Conservation (phyloP, 768 basidiomycete genomes). For the Lyophyllum semitale region DNA sequence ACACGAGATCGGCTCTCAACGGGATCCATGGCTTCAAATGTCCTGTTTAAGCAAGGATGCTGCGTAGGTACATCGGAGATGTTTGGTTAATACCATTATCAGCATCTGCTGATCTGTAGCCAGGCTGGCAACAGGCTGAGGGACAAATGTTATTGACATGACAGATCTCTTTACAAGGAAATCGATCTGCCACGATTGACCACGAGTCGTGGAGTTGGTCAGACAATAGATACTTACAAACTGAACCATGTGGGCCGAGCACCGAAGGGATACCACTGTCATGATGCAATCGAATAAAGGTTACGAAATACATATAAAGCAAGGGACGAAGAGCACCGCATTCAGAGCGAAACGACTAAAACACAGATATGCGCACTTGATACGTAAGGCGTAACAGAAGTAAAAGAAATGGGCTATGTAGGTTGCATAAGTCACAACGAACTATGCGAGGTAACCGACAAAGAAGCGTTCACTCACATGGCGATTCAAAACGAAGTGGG, state of each 20-base stretch:
- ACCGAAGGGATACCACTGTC: background rate
- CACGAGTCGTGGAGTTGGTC: background rate
- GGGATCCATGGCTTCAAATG: background rate
- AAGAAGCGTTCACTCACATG: background rate
- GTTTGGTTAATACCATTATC: too few species aligned
- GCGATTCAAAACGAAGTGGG: background rate
- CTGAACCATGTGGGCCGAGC: too few species aligned
- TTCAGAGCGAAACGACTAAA: background rate
- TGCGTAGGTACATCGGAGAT: too few species aligned
- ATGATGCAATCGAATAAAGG: background rate
- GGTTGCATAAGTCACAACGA: background rate
- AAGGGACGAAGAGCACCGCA: background rate
- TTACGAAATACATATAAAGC: background rate
- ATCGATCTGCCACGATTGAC: constrained; percentile 10
- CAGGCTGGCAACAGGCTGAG: too few species aligned
- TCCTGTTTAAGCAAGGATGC: background rate
- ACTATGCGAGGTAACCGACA: background rate
- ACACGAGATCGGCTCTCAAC: constrained; percentile 3
- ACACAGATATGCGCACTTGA: background rate
- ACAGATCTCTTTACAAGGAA: constrained; percentile 10
- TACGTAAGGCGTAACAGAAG: background rate
- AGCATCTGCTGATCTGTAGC: too few species aligned
- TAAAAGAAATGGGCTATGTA: background rate
- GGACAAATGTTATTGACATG: too few species aligned
- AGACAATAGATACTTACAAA: too few species aligned